Evolutionary conservation across 192 early-diverging fungal species (phyloP).

Genomic region (Umbelopsis sp.): DNA sequence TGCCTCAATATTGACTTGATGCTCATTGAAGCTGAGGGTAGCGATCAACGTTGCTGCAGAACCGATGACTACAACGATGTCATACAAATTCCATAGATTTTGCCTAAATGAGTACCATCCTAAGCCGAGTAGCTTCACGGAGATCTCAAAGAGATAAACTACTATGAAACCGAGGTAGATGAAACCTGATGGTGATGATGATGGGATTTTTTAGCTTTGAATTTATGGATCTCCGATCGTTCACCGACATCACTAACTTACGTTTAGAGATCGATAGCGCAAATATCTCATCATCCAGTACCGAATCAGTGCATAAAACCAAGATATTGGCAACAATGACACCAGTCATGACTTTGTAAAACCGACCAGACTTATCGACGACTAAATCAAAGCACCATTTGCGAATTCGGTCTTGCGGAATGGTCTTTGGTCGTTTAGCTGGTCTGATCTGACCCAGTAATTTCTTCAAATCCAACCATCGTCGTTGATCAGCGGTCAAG

Average conservation of each 20-base stretch:
- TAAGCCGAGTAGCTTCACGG: constrained; percentile 49
- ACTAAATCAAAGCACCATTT: constrained; percentile 49
- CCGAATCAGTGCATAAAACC: constrained; percentile 41
- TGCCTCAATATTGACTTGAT: constrained; percentile 44
- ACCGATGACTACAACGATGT: constrained; percentile 63
- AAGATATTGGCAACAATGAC: constrained; percentile 53
- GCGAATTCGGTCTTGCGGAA: constrained; percentile 41
- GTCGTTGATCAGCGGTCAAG: constrained; percentile 59
- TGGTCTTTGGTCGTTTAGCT: constrained; percentile 47
- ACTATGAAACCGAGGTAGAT: constrained; percentile 48
- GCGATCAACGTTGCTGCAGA: constrained; percentile 41
- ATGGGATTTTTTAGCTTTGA: constrained; percentile 19
- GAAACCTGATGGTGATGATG: constrained; percentile 23
- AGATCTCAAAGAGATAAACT: constrained; percentile 52
- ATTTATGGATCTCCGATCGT: no score
- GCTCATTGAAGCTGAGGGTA: constrained; percentile 28
- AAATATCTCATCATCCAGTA: constrained; percentile 21
- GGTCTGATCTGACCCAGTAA: constrained; percentile 54
- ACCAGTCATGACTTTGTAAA: constrained; percentile 46
- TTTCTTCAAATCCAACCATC: constrained; percentile 65
- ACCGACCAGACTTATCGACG: constrained; percentile 50
- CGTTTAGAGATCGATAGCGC: constrained; percentile 28
- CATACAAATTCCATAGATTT: constrained; percentile 66
- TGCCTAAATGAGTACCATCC: constrained; percentile 52
- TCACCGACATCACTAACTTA: constrained; percentile 3